These are phyloP conservation scores for Polytolypa hystricis DNA, from an alignment of 2,329 filamentous ascomycete species.

Conservation along the genomic window DNA sequence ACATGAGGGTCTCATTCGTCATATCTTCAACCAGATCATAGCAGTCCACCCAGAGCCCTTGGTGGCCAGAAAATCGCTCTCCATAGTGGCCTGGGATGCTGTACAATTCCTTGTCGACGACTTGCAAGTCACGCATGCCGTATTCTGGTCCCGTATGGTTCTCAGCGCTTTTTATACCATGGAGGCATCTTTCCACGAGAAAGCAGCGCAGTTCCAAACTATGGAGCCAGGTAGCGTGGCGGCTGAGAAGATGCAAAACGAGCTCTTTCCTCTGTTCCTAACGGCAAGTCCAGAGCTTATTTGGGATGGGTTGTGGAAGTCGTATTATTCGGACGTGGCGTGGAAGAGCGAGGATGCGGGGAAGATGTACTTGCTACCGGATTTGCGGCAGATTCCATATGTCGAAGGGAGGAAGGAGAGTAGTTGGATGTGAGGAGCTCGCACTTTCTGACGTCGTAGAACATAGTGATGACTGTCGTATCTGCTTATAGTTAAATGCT, in stretches of 20 bases:
- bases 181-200: neutral
- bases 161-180: slow-evolving; percentile 11
- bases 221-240: neutral
- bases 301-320: slow-evolving; percentile 18
- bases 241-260: neutral
- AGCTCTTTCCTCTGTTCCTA: slow-evolving; percentile 16
- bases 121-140: slow-evolving; percentile 15
- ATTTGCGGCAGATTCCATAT: slow-evolving; percentile 10
- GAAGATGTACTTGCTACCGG: slow-evolving; percentile 15
- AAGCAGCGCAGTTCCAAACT: neutral
- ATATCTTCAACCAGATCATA: neutral
- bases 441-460: too few relatives aligned
- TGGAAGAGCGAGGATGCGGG: slow-evolving; percentile 18
- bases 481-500: too few relatives aligned
- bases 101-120: neutral
- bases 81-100: neutral
- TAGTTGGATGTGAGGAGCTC: too few relatives aligned
- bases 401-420: neutral
- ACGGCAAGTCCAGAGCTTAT: slow-evolving; percentile 13
- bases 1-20: neutral
- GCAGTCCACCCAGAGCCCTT: neutral
- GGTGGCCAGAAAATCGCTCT: neutral
- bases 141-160: slow-evolving; percentile 22
- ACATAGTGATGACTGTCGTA: too few relatives aligned
- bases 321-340: slow-evolving; percentile 17